Evolutionary conservation across 140 eudicot genomes (phyloP), one percentile per base, ranked within the genome.

Genomic region (Anethum foeniculum): DNA sequence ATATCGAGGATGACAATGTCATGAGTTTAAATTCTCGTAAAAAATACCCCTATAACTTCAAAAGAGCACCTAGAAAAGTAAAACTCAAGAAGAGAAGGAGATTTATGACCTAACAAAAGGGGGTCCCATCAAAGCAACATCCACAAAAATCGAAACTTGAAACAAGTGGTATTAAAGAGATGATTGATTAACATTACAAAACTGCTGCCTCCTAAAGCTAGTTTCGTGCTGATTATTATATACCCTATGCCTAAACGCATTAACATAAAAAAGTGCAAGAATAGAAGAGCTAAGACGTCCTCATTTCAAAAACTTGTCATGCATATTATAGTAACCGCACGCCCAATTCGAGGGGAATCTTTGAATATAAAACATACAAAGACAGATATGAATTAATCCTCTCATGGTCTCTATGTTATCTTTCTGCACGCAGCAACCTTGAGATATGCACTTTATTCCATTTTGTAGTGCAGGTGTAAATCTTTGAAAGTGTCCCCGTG

Each of bases 281-380:
- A 27, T 62, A 62, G 36, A 60, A 60, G 34, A 25, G 69, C 68
- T 60, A 0, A 23, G 69, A 54, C 11, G 27, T 54, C 27, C 64
- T 54, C 10, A 23, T 56, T 56, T 56, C 65, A 56, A 56, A 54
- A 56, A 1, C 5, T 56, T 56, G 13, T 25, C 36, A 27, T 25
- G 71, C 71, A 62, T 25, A 69, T 32, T 30, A 30, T 69, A 36
- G 46, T 32, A 77, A 21, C 27, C 52, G 25, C 47, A 75, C 81
- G 49, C 60, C 58, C 36, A 77, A 56, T 67, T 85, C 82, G 77
- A 85, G 87, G 79, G 76, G 87, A 77, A 85, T 80, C 87, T 77
- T 84, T 48, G 80, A 30, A 76, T 11, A 54, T 27, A 60, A 46
- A 76, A 34, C 32, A 38, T n/a, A 43, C 34, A 4, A 74, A 11